These are phyloP conservation scores for Pichia cabralensis DNA, from an alignment of 805 yeast species.

Conservation along the genomic window DNA sequence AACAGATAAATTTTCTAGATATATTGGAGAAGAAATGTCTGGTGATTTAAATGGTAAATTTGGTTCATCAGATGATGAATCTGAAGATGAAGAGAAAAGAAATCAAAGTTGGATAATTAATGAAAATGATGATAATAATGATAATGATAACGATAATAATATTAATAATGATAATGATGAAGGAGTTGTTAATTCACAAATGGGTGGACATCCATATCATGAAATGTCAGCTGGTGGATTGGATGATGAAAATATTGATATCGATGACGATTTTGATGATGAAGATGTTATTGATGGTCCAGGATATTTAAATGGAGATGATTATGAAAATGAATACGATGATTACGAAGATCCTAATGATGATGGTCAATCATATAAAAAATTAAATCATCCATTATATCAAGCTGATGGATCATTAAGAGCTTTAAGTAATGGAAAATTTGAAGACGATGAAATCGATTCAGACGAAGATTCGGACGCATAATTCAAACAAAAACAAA, in stretches of 20 bases:
- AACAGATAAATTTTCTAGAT: constrained; percentile 54
- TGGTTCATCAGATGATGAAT: constrained; percentile 48
- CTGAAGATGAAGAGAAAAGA: constrained; percentile 36
- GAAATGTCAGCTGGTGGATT: constrained; percentile 23
- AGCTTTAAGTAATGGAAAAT: constrained; percentile 8
- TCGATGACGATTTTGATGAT: constrained; percentile 11
- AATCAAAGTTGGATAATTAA: neutral
- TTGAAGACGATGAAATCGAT: neutral
- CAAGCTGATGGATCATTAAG: constrained; percentile 32
- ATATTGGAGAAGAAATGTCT: constrained; percentile 68
- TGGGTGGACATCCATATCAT: constrained; percentile 28
- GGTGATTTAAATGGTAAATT: constrained; percentile 38
- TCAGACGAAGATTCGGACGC: no score
- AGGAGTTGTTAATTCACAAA: constrained; percentile 17
- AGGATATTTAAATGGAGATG: constrained; percentile 8
- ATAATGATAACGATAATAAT: neutral
- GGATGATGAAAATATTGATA: constrained; percentile 44
- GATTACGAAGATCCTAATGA: constrained; percentile 75
- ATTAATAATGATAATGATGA: constrained; percentile 2
- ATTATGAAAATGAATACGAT: constrained; percentile 32
- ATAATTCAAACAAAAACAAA: no score
- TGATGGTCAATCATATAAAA: constrained; percentile 67
- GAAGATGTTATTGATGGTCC: constrained; percentile 37
- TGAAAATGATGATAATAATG: constrained; percentile 1
- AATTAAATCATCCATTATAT: constrained; percentile 50